phyloP scores from a whole-genome alignment of 306 rosid species.

The Amphicarpaea edgeworthii region DNA sequence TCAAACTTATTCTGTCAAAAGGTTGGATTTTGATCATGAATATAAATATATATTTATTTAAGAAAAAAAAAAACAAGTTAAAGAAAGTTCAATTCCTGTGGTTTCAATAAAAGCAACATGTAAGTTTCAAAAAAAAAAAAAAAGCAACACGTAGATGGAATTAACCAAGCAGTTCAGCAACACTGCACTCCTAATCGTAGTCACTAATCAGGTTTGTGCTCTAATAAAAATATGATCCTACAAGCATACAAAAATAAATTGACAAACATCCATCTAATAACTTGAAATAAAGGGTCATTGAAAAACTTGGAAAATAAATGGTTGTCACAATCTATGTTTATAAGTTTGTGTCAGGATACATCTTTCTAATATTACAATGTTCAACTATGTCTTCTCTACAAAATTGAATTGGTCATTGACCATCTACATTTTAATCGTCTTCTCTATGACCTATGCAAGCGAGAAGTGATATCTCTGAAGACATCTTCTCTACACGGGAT shows the following conservation, averaged over 20 bases:
- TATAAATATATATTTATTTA: background rate
- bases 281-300: slow-evolving; percentile 43
- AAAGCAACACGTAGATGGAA: background rate
- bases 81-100: background rate
- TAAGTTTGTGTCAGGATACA: background rate
- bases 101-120: background rate
- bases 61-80: too few relatives aligned
- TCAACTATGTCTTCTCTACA: background rate
- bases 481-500: slow-evolving; percentile 29
- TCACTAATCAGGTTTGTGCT: background rate
- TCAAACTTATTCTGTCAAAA: background rate
- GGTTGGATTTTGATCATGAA: background rate
- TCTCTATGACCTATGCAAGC: slow-evolving; percentile 16
- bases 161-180: background rate
- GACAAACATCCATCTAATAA: background rate
- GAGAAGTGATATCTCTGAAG: slow-evolving; percentile 13
- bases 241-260: background rate
- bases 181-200: background rate
- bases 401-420: slow-evolving; percentile 6
- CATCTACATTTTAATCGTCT: slow-evolving; percentile 7
- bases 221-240: background rate
- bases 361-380: slow-evolving; percentile 1
- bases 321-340: background rate
- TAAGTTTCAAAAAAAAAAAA: too few relatives aligned
- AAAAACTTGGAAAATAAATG: slow-evolving; percentile 15